Conservation (phyloP, 371 early-diverging fungal species). For the Mortierella polycephala region DNA sequence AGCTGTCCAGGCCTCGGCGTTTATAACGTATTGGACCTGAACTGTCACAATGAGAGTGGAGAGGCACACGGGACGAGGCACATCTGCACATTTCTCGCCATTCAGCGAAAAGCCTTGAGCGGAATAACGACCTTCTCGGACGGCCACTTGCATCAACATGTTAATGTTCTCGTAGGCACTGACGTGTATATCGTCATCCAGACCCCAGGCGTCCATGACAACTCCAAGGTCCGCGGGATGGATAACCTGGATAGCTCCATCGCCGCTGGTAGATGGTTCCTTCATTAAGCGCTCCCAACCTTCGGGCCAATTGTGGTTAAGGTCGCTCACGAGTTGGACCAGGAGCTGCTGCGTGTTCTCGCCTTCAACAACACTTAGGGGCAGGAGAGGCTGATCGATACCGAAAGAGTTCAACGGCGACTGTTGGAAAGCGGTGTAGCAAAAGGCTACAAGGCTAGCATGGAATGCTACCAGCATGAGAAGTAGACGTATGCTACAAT, state of each 20-base stretch:
- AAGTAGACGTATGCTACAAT: too few species aligned
- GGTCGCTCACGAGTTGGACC: slow-evolving; percentile 1
- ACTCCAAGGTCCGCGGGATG: slow-evolving; percentile 1
- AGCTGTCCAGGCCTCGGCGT: not conserved
- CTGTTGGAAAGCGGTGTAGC: too few species aligned
- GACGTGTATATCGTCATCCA: not conserved
- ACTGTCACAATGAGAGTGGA: not conserved
- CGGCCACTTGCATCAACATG: not conserved
- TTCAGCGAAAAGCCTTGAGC: slow-evolving; percentile 5
- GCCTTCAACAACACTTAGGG: not conserved
- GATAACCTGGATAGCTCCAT: not conserved
- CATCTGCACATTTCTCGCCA: not conserved
- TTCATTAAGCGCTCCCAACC: slow-evolving; percentile 17
- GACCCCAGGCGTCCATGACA: slow-evolving; percentile 9
- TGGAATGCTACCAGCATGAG: too few species aligned
- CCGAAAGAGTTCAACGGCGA: too few species aligned
- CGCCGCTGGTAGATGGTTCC: slow-evolving; percentile 2
- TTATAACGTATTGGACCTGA: not conserved
- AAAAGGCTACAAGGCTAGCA: too few species aligned
- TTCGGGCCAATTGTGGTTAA: slow-evolving; percentile 10
- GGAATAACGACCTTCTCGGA: slow-evolving; percentile 1
- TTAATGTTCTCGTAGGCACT: slow-evolving; percentile 1
- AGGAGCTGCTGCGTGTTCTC: not conserved
- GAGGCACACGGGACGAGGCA: not conserved
- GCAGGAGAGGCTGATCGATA: not conserved